A percentile compares a stretch with the other conserved stretches of the same genome.
These are phyloP conservation scores for Magnaporthales sp. DNA, from an alignment of 2,329 filamentous ascomycete species.

Conservation along the genomic window DNA sequence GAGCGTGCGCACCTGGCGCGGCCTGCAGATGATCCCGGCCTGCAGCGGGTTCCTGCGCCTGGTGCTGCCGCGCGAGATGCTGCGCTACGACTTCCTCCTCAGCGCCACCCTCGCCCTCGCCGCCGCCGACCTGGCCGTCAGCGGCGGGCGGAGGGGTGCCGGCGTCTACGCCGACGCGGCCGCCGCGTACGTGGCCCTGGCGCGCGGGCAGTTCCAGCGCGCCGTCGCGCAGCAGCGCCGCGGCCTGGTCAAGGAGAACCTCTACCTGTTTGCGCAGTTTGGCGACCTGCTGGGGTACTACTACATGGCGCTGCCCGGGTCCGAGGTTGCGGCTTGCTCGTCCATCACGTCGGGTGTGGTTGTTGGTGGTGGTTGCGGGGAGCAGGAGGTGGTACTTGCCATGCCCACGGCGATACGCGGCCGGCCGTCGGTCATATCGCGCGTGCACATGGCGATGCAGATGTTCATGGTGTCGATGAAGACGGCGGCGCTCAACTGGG, in stretches of 20 bases:
- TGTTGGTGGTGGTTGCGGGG: neutral
- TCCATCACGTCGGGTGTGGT: neutral
- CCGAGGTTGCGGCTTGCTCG: neutral
- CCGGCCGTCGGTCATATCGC: neutral
- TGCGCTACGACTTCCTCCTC: neutral
- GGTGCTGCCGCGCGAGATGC: neutral
- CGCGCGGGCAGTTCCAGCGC: neutral
- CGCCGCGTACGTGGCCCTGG: neutral
- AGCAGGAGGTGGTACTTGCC: neutral
- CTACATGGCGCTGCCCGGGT: neutral
- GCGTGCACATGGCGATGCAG: neutral
- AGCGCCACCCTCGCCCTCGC: neutral
- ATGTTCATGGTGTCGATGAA: neutral
- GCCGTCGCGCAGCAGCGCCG: neutral
- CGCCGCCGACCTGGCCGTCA: neutral
- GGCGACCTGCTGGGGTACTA: neutral
- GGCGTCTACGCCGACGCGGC: neutral
- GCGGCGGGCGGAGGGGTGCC: neutral
- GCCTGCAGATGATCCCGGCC: neutral
- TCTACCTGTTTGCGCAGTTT: neutral
- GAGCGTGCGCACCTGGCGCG: neutral
- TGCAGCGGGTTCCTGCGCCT: neutral
- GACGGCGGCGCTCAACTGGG: neutral
- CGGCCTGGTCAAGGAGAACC: neutral
- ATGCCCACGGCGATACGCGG: neutral